A percentile compares a stretch with the other conserved stretches of the same genome.
Evolutionary conservation across 2,329 filamentous ascomycete genomes (phyloP).

Genomic region (Aspergillus chevalieri): DNA sequence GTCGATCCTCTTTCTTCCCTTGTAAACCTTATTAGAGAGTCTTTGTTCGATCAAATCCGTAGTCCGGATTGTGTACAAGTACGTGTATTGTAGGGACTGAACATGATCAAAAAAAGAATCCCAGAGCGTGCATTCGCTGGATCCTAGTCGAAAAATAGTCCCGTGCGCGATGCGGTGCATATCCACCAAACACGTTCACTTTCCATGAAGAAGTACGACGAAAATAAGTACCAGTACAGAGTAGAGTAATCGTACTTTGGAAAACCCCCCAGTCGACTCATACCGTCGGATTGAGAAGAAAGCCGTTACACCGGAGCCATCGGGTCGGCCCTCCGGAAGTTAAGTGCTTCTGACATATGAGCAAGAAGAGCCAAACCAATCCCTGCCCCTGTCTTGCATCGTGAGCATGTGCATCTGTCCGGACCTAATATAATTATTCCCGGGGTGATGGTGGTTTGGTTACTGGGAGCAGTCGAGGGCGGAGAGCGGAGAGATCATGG

Average conservation of each 20-base stretch:
- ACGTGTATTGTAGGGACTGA: not conserved
- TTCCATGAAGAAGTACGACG: not conserved
- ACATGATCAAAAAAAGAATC: too few species aligned
- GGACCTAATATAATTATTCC: too few species aligned
- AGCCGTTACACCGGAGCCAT: constrained; percentile 20
- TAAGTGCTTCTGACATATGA: not conserved
- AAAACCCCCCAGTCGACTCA: constrained; percentile 1
- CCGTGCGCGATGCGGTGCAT: not conserved
- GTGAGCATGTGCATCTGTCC: constrained; percentile 4
- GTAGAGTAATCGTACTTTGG: not conserved
- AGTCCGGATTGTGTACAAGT: not conserved
- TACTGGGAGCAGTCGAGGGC: too few species aligned
- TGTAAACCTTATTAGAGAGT: not conserved
- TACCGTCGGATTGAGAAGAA: constrained; percentile 22
- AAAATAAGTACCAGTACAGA: too few species aligned
- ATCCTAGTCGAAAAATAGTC: not conserved
- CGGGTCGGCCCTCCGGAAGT: constrained; percentile 22
- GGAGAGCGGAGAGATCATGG: too few species aligned
- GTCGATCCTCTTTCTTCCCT: not conserved
- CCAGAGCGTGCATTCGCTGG: not conserved
- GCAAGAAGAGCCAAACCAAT: not conserved
- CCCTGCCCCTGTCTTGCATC: not conserved
- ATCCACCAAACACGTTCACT: not conserved
- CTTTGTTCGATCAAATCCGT: not conserved
- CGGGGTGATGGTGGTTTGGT: too few species aligned